phyloP scores from a whole-genome alignment of 148 eudicot species.

The Suaeda aralocaspica region DNA sequence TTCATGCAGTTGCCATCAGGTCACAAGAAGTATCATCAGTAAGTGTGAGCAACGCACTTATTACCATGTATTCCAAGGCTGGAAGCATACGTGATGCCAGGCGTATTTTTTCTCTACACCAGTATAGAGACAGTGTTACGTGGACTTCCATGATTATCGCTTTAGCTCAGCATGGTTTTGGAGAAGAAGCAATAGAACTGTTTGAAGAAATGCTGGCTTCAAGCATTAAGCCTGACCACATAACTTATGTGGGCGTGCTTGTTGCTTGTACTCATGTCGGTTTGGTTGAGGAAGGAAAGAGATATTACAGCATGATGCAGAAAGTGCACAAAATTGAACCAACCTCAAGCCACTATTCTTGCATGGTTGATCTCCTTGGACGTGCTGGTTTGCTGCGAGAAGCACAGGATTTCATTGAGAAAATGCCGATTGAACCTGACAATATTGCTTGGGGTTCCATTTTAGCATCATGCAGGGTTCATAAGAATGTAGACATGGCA shows the following conservation, averaged over 20 bases:
- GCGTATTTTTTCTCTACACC: slow-evolving; percentile 25
- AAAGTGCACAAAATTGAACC: slow-evolving; percentile 33
- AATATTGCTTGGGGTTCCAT: slow-evolving; percentile 45
- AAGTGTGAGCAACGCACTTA: slow-evolving; percentile 38
- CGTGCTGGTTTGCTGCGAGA: slow-evolving; percentile 46
- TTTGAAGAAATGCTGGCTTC: slow-evolving; percentile 36
- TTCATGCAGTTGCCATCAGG: slow-evolving; percentile 35
- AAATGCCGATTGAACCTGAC: slow-evolving; percentile 46
- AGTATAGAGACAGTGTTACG: slow-evolving; percentile 28
- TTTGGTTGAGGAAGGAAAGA: slow-evolving; percentile 36
- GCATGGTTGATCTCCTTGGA: slow-evolving; percentile 46
- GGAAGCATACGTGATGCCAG: slow-evolving; percentile 30
- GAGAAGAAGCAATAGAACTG: slow-evolving; percentile 38
- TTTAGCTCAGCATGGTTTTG: slow-evolving; percentile 47
- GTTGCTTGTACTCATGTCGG: slow-evolving; percentile 42
- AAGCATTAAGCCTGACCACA: slow-evolving; percentile 41
- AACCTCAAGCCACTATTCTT: slow-evolving; percentile 35
- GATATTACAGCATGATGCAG: slow-evolving; percentile 42
- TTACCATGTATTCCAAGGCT: slow-evolving; percentile 40
- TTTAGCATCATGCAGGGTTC: slow-evolving; percentile 37
- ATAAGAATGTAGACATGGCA: slow-evolving; percentile 38
- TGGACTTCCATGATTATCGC: slow-evolving; percentile 50
- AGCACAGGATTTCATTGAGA: slow-evolving; percentile 37
- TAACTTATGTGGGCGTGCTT: slow-evolving; percentile 40
- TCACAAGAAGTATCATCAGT: slow-evolving; percentile 31